Evolutionary conservation across 306 rosid genomes (phyloP).

Genomic region (Cicer arietinum): DNA sequence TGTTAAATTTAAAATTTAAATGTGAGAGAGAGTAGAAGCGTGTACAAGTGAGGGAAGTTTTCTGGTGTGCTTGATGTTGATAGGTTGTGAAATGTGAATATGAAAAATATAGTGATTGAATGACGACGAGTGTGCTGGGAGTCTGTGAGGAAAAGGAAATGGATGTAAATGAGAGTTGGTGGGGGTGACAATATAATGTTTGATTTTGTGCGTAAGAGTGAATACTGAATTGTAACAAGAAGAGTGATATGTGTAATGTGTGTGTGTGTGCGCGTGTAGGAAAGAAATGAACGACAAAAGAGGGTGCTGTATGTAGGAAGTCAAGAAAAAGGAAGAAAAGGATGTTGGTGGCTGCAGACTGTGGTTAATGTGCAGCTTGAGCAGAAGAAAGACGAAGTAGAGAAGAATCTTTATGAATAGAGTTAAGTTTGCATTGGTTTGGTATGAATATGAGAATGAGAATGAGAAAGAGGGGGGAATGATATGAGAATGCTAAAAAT

Average conservation of each 20-base stretch:
- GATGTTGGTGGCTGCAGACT: slow-evolving; percentile 18
- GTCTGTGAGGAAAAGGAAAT: slow-evolving; percentile 21
- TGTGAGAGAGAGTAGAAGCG: background rate
- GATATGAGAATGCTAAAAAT: background rate
- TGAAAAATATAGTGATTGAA: background rate
- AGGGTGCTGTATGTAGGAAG: background rate
- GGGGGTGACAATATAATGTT: background rate
- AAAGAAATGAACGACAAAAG: background rate
- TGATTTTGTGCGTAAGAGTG: background rate
- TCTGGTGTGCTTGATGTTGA: background rate
- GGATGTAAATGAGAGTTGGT: slow-evolving; percentile 9
- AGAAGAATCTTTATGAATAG: background rate
- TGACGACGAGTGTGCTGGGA: slow-evolving; percentile 7
- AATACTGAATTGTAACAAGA: background rate
- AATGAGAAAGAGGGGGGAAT: background rate
- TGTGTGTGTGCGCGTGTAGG: background rate
- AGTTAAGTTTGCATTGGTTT: background rate
- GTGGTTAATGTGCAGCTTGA: background rate
- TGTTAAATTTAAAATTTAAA: background rate
- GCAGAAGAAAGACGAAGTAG: background rate
- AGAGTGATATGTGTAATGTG: background rate
- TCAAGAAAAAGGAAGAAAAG: background rate
- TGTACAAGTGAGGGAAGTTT: background rate
- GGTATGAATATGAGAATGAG: background rate
- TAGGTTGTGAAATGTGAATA: background rate